Base-by-base conservation (phyloP, 345 rosid species). In the Trapa bicornis region DNA sequence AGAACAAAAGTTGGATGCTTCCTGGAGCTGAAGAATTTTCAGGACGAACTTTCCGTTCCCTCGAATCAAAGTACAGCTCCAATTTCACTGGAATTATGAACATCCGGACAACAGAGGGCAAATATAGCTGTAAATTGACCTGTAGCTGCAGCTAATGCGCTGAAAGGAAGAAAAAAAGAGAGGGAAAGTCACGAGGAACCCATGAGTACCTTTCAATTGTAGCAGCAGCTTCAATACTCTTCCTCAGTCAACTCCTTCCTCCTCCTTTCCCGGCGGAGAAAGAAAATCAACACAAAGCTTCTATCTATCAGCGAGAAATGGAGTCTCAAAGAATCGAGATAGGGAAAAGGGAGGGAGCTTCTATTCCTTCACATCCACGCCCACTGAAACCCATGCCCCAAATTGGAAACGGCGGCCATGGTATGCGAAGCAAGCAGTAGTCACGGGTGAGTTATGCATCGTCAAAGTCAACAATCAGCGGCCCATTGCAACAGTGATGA, bases 381-480 rank as follows among this genome's bases (percentile, higher is more conserved):
- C 61, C 61, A 57, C 32, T 57, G 61, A 32, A 54, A 54, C 22
- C 22, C 60, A 41, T 41, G 43, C 29, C 43, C 37, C 62, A 60
- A 60, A 33, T 32, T 43, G 43, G 43, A 41, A 41, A 4, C 4
- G 43, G 7, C 7, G 43, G 43, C 4, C 1, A 41, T 3, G 43
- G 7, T 4, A 41, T 41, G 43, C 43, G 1, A 53, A 37, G 5
- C n/a, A 67, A 12, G 29, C 29, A 22, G 29, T 3, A 70, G 74
- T 45, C 80, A 22, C 29, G 29, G 78, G 69, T 67, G 35, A 1
- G 64, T 67, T 12, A n/a, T 6, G 68, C 70, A 15, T 17, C 37
- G 73, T 75, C 77, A 70, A 71, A 69, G 53, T 53, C 69, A n/a
- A 37, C 5, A 47, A 81, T 70, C 68, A 65, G 76, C 81, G 85